Conservation (phyloP, 306 rosid genomes). For the Myrica gale region DNA sequence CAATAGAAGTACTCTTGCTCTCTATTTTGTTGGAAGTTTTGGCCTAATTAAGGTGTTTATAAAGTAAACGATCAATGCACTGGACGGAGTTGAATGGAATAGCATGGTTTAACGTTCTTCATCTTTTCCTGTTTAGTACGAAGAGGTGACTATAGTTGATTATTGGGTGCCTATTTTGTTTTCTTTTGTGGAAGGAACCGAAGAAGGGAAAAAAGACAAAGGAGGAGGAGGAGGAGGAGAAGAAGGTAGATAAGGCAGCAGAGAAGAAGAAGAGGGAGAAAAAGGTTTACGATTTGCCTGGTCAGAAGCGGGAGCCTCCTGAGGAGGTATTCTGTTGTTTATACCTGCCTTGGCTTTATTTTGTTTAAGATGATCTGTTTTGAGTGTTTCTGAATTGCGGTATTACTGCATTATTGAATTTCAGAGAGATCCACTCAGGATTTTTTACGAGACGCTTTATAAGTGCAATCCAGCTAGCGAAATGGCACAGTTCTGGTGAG, state of each 20-base stretch:
- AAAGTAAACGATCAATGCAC: not conserved
- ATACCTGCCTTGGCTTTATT: not conserved
- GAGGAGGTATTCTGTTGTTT: constrained; percentile 48
- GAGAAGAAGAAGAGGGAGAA: constrained; percentile 47
- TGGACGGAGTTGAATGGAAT: not conserved
- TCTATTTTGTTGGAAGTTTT: not conserved
- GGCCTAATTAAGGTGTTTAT: not conserved
- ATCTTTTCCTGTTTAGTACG: not conserved
- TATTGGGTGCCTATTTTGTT: constrained; percentile 14
- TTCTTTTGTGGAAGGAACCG: constrained; percentile 33
- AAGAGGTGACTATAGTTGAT: not conserved
- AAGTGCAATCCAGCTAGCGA: constrained; percentile 64
- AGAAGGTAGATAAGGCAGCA: constrained; percentile 12
- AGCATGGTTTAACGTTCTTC: not conserved
- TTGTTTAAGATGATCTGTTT: not conserved
- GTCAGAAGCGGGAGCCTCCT: constrained; percentile 90
- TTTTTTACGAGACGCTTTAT: constrained; percentile 65
- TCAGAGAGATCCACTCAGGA: constrained; percentile 80
- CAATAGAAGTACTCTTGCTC: not conserved
- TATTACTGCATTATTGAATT: constrained; percentile 17
- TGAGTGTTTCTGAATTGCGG: constrained; percentile 12
- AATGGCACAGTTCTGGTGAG: constrained; percentile 88
- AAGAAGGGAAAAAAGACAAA: constrained; percentile 39
- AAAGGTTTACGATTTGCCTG: constrained; percentile 81
- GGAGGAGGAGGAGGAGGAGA: constrained; percentile 26